These are phyloP conservation scores for Erythrobasidium yunnanense DNA, from an alignment of 768 basidiomycete species.

Conservation along the genomic window DNA sequence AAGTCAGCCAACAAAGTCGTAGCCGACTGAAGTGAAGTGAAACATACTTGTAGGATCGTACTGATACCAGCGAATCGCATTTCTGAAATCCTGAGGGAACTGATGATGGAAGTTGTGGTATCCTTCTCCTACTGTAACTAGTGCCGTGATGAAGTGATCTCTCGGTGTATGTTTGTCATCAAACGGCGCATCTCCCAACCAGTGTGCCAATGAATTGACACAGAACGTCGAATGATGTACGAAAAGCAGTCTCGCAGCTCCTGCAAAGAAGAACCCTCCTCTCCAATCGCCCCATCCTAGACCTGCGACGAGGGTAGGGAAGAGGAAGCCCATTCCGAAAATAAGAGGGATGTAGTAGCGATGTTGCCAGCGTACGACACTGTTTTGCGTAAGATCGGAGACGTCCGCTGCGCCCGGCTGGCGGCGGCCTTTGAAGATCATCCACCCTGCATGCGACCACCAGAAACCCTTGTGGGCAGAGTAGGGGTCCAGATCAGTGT, in stretches of 20 bases:
- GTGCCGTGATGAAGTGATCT: conserved; percentile 63
- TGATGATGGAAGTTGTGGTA: conserved; percentile 79
- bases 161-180: conserved; percentile 68
- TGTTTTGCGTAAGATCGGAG: conserved; percentile 60
- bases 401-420: conserved; percentile 61
- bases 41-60: conserved; percentile 8
- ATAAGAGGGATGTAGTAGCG: conserved; percentile 57
- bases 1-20: no score
- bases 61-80: conserved; percentile 51
- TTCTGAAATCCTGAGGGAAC: conserved; percentile 69
- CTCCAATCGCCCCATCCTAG: conserved; percentile 62
- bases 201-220: conserved; percentile 80
- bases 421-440: conserved; percentile 62
- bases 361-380: conserved; percentile 68
- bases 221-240: conserved; percentile 82
- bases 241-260: conserved; percentile 61
- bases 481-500: conserved; percentile 77
- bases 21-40: conserved; percentile 39
- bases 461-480: conserved; percentile 64
- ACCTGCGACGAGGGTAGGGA: conserved; percentile 61
- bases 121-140: conserved; percentile 75
- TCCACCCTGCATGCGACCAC: conserved; percentile 77
- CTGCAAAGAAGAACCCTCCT: conserved; percentile 64
- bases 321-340: conserved; percentile 56
- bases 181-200: conserved; percentile 67